Percentiles rank a stretch among this genome's conserved stretches.
phyloP scores from a whole-genome alignment of 78 protist genomes.

The Acrasis kona region DNA sequence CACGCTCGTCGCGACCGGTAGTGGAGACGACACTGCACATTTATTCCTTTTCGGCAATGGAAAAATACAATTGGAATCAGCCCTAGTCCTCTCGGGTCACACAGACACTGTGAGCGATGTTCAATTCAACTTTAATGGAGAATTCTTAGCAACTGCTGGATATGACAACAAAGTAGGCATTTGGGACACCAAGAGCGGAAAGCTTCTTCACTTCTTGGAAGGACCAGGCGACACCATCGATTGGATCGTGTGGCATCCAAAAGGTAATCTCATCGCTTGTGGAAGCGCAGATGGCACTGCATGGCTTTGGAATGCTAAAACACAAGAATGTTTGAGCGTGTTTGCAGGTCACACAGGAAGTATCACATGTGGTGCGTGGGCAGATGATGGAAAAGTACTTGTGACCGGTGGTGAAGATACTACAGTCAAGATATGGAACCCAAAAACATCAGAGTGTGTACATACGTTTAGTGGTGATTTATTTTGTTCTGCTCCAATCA shows the following conservation, averaged over 20 bases:
- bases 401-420: conserved; percentile 45
- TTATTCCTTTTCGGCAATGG: too few relatives aligned
- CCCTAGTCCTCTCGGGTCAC: conserved; percentile 37
- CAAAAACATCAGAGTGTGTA: conserved; percentile 16
- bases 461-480: neutral
- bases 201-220: conserved; percentile 21
- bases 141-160: conserved; percentile 53
- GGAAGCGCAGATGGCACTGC: conserved; percentile 43
- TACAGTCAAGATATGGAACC: conserved; percentile 46
- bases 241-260: conserved; percentile 58
- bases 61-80: neutral
- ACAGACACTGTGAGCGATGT: conserved; percentile 33
- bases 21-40: too few relatives aligned
- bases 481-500: neutral
- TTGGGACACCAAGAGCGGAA: conserved; percentile 50
- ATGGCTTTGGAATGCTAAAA: conserved; percentile 53
- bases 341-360: conserved; percentile 43
- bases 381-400: conserved; percentile 42
- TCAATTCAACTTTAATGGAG: conserved; percentile 43
- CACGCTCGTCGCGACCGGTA: too few relatives aligned
- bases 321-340: conserved; percentile 10
- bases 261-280: conserved; percentile 42
- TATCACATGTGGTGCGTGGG: conserved; percentile 43
- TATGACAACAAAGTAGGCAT: conserved; percentile 34
- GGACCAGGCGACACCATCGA: conserved; percentile 41